These are phyloP conservation scores for Nitzschia sp. DNA, from an alignment of 108 stramenopile species.

Conservation along the genomic window DNA sequence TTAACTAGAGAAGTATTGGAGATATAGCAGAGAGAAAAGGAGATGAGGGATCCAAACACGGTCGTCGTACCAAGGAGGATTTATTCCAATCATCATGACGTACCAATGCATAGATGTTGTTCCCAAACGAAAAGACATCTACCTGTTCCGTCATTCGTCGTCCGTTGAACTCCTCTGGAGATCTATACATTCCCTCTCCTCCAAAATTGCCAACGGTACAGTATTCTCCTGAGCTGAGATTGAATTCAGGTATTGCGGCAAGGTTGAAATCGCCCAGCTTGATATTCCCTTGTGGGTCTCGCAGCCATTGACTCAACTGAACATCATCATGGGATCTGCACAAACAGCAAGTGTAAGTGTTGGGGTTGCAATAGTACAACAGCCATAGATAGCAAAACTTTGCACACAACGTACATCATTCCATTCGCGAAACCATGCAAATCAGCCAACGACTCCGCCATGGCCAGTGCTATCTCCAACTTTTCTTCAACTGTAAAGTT, in stretches of 20 bases:
- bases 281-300: conserved; percentile 47
- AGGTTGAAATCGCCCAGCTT: conserved; percentile 85
- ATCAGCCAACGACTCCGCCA: conserved; percentile 73
- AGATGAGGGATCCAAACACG: too few species aligned
- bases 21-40: too few species aligned
- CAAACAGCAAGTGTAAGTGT: too few species aligned
- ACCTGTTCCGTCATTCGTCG: conserved; percentile 62
- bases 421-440: conserved; percentile 68
- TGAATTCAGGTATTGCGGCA: conserved; percentile 58
- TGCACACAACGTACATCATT: conserved; percentile 21
- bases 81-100: too few species aligned
- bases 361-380: too few species aligned
- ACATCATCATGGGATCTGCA: conserved; percentile 60
- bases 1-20: conserved; percentile 21
- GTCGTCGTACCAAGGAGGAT: too few species aligned
- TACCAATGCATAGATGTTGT: conserved; percentile 68
- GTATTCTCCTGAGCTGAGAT: conserved; percentile 42
- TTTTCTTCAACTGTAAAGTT: conserved; percentile 57
- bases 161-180: conserved; percentile 58
- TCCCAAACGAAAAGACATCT: conserved; percentile 72
- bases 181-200: conserved; percentile 57
- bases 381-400: too few species aligned
- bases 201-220: conserved; percentile 65
- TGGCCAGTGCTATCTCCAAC: conserved; percentile 50
- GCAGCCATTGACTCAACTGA: conserved; percentile 77